Percentiles rank a stretch among this genome's conserved stretches.
Evolutionary conservation across 371 early-diverging fungal genomes (phyloP).

Genomic region (Encephalitozoon romaleae): DNA sequence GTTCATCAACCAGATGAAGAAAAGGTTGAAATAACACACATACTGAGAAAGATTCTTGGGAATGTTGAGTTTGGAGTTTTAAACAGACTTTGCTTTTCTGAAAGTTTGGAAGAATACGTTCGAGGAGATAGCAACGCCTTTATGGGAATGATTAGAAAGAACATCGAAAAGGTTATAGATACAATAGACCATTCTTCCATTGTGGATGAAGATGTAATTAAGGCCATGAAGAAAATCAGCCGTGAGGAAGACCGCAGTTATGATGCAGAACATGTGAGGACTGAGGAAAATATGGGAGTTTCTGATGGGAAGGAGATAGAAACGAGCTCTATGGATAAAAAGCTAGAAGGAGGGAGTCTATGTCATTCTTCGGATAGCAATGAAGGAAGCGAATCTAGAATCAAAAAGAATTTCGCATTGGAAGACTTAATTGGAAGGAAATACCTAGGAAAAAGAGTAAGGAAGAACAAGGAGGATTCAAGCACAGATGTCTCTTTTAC

Average conservation of each 20-base stretch:
- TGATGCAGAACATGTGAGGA: not conserved
- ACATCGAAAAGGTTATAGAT: not conserved
- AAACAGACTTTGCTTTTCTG: conserved; percentile 1
- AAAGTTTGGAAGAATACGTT: conserved; percentile 33
- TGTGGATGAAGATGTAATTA: conserved; percentile 13
- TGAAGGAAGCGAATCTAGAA: not conserved
- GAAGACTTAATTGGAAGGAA: not conserved
- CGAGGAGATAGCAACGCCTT: conserved; percentile 31
- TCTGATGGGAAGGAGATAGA: not conserved
- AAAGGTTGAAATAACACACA: conserved; percentile 4
- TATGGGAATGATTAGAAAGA: not conserved
- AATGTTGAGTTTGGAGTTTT: conserved; percentile 14
- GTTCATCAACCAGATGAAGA: not conserved
- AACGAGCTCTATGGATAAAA: not conserved
- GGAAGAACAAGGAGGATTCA: not conserved
- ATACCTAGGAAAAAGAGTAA: not conserved
- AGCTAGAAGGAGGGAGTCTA: not conserved
- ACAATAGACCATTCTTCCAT: not conserved
- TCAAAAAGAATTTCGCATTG: not conserved
- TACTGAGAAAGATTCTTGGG: not conserved
- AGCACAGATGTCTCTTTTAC: not conserved
- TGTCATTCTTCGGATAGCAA: not conserved
- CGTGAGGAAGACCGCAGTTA: not conserved
- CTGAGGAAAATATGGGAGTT: not conserved
- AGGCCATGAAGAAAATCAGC: conserved; percentile 14